These are phyloP conservation scores for Camellia japonica DNA, from an alignment of 148 eudicot genomes.

Conservation along the genomic window DNA sequence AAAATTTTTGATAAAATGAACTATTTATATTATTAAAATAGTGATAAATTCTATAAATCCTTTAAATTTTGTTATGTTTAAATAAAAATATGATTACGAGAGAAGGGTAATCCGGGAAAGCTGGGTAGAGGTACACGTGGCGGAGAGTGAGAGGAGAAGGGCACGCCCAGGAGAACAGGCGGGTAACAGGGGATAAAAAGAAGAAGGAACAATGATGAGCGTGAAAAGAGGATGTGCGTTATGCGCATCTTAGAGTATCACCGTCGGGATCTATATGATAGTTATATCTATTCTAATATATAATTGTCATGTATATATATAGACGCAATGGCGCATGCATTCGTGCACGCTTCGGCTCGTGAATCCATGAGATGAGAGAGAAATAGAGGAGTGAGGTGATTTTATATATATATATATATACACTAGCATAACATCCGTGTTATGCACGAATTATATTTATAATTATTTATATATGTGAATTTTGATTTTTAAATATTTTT, in stretches of 20 bases:
- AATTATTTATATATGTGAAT: too few relatives aligned
- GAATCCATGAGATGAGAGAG: background rate
- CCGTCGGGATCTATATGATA: background rate
- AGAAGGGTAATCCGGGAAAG: background rate
- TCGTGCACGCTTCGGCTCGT: conserved; percentile 23
- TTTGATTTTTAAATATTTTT: too few relatives aligned
- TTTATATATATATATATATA: background rate
- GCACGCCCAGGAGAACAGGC: conserved; percentile 5
- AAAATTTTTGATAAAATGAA: too few relatives aligned
- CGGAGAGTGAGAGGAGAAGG: background rate
- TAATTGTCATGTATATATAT: background rate
- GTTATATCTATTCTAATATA: too few relatives aligned
- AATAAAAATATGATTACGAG: too few relatives aligned
- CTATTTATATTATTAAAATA: too few relatives aligned
- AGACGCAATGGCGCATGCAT: conserved; percentile 11
- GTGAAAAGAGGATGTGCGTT: conserved; percentile 5
- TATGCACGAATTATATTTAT: too few relatives aligned
- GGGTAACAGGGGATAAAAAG: background rate
- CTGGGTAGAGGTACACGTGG: conserved; percentile 4
- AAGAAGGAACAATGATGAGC: conserved; percentile 20
- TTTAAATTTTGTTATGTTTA: too few relatives aligned
- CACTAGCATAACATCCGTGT: background rate
- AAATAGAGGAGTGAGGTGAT: background rate
- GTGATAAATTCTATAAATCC: too few relatives aligned
- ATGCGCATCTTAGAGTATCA: background rate